A percentile compares a stretch with the other conserved stretches of the same genome.
Conservation (phyloP, 495 filamentous ascomycete species). For the Cercophora scortea region DNA sequence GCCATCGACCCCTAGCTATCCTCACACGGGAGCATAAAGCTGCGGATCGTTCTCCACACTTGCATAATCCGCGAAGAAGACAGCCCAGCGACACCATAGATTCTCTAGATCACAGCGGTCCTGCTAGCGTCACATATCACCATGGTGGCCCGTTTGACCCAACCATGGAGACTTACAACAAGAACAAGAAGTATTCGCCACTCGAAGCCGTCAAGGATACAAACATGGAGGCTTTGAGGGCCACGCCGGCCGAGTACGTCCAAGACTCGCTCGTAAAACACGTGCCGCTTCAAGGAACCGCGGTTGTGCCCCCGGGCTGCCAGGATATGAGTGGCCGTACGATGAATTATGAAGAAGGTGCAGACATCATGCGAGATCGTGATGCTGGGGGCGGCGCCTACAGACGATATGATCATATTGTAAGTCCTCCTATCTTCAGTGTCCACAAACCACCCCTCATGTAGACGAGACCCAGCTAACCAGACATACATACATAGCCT, state of each 20-base stretch:
- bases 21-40: constrained; percentile 48
- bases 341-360: constrained; percentile 79
- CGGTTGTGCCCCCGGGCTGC: constrained; percentile 64
- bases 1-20: constrained; percentile 54
- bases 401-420: constrained; percentile 57
- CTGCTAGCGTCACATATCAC: constrained; percentile 58
- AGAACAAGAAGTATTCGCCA: constrained; percentile 53
- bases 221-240: constrained; percentile 71
- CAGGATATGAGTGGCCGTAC: constrained; percentile 56
- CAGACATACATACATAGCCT: constrained; percentile 33
- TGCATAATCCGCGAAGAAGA: constrained; percentile 44
- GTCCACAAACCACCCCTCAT: background rate
- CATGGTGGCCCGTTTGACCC: constrained; percentile 93
- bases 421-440: constrained; percentile 32
- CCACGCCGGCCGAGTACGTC: constrained; percentile 76
- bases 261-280: constrained; percentile 66
- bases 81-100: constrained; percentile 76
- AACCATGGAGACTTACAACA: constrained; percentile 63
- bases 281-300: constrained; percentile 78
- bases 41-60: constrained; percentile 55
- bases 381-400: constrained; percentile 54
- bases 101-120: constrained; percentile 53
- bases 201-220: constrained; percentile 67
- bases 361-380: constrained; percentile 69
- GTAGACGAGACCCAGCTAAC: constrained; percentile 5